Conservation (phyloP, 1,284 basidiomycete species). For the Ceratobasidium papillatum region DNA sequence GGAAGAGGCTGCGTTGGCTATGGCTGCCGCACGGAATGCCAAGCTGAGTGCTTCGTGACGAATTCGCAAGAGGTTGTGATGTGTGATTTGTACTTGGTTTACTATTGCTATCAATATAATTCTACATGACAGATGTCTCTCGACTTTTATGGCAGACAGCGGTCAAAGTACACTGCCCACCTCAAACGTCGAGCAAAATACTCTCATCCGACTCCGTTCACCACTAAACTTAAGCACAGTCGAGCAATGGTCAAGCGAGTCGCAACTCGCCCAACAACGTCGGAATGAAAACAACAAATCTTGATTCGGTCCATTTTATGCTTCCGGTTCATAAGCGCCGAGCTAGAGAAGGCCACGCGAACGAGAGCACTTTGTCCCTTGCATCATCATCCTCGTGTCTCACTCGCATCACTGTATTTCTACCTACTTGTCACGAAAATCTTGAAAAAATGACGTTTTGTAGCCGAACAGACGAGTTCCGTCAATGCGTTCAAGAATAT, state of each 20-base stretch:
- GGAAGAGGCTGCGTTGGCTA: conserved; percentile 52
- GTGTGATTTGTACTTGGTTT: background rate
- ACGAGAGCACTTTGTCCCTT: conserved; percentile 28
- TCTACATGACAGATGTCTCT: conserved; percentile 58
- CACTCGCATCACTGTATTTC: conserved; percentile 36
- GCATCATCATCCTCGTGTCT: conserved; percentile 31
- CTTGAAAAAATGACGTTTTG: conserved; percentile 13
- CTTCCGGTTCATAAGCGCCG: conserved; percentile 24
- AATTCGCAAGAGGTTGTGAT: no score
- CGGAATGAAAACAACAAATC: conserved; percentile 38
- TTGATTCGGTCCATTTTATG: conserved; percentile 11
- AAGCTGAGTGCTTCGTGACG: background rate
- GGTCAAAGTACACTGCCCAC: conserved; percentile 63
- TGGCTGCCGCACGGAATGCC: conserved; percentile 15
- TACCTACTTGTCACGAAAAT: conserved; percentile 1
- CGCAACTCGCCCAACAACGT: conserved; percentile 39
- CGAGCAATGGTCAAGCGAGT: conserved; percentile 39
- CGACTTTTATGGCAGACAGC: conserved; percentile 74
- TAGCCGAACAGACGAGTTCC: conserved; percentile 70
- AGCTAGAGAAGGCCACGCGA: conserved; percentile 20
- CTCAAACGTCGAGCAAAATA: conserved; percentile 74
- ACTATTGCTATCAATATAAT: conserved; percentile 16
- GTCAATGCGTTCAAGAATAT: conserved; percentile 60
- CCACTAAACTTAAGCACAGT: conserved; percentile 18
- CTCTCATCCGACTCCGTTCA: conserved; percentile 37